Conservation (phyloP, 1,139 yeast genomes). For the Saccharomyces hybrid region DNA sequence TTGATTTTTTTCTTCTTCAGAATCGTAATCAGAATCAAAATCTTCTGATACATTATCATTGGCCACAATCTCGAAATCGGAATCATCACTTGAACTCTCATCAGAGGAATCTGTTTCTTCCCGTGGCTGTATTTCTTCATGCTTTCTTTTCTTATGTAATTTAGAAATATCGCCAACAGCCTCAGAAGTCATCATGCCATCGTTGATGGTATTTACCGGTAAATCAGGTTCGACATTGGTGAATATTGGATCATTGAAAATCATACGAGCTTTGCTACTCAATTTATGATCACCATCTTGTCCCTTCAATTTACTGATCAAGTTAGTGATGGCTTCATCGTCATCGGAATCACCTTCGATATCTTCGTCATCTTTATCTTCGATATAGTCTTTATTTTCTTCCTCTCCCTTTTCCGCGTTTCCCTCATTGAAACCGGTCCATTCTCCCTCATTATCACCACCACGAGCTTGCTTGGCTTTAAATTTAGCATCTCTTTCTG, state of each 20-base stretch:
- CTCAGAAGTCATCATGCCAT: constrained; percentile 13
- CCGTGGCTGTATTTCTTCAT: constrained; percentile 6
- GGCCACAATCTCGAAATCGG: constrained; percentile 52
- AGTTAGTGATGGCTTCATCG: constrained; percentile 60
- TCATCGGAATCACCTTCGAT: constrained; percentile 50
- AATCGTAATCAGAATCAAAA: constrained; percentile 39
- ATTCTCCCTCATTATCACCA: constrained; percentile 68
- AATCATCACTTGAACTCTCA: constrained; percentile 29
- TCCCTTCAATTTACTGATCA: constrained; percentile 51
- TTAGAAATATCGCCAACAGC: constrained; percentile 21
- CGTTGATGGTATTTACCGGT: constrained; percentile 12
- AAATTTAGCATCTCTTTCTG: constrained; percentile 73
- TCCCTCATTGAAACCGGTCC: constrained; percentile 72
- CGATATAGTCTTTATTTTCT: constrained; percentile 32
- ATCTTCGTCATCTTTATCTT: constrained; percentile 37
- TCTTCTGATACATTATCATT: constrained; percentile 35
- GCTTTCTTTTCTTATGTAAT: constrained; percentile 10
- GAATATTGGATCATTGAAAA: constrained; percentile 77
- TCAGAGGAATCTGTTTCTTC: constrained; percentile 22
- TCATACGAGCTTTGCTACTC: constrained; percentile 63
- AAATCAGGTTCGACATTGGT: constrained; percentile 48
- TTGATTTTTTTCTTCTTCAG: constrained; percentile 40
- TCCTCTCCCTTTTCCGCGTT: constrained; percentile 38
- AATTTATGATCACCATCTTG: constrained; percentile 44
- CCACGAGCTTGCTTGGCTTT: constrained; percentile 79